Base-by-base conservation (phyloP, 306 rosid species). In the Lathyrus tuberosus region DNA sequence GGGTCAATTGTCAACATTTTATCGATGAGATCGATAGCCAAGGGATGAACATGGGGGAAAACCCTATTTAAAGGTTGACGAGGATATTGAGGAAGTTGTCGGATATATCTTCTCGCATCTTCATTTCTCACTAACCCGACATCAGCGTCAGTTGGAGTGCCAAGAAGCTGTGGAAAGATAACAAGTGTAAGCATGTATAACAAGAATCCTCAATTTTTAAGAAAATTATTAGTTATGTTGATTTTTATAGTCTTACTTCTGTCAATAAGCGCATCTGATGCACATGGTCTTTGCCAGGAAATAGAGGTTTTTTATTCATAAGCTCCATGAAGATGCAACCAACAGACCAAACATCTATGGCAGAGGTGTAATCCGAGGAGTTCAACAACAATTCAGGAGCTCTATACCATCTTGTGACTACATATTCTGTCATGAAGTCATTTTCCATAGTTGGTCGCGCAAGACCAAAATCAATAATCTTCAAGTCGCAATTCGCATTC, bases 281-380 rank as follows among this genome's bases (percentile, higher is more conserved):
- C 73, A 90, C 94, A 4, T 93, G 96, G 72, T 90, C 98, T 76
- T 64, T 88, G 62, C 98, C 98, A 0, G 98, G 98, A 79, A 93
- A 80, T 14, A 93, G 63, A 79, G 98, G 98, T 79, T 81, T 90
- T 78, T 95, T 90, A 67, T 86, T 93, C 98, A 93, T 93, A 69
- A 93, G 93, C 90, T 93, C 98, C 98, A 93, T 86, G 67, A 77
- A 93, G 59, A 93, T 93, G 83, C 98, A 93, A 43, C 97, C 98
- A 26, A 93, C 97, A 57, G 98, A 93, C 98, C 98, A 93, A 40
- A 93, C 92, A 78, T 93, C 98, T 28, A 93, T 93, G 0, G 98
- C 90, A 61, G 97, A 87, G 42, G 96, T 90, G 76, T 93, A 93
- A 76, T 93, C 98, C 10, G 98, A 90, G 71, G 97, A 91, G 79